Conservation (phyloP, 176 grass and related monocot species). For the Triticum aestivum region DNA sequence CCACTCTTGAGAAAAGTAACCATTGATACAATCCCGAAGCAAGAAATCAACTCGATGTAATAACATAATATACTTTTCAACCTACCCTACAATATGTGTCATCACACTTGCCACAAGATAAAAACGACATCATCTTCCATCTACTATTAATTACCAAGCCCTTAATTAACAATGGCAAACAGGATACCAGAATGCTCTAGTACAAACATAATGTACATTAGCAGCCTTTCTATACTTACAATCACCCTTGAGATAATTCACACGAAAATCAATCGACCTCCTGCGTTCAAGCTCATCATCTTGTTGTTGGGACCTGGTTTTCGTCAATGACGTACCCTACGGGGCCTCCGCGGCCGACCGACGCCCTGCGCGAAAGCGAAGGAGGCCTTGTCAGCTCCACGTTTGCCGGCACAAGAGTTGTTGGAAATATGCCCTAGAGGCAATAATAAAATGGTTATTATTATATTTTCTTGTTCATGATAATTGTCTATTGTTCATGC, state of each 20-base stretch:
- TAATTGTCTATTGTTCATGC: too few relatives aligned
- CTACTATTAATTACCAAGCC: not conserved
- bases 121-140: not conserved
- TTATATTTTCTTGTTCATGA: too few relatives aligned
- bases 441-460: too few relatives aligned
- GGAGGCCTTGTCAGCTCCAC: constrained; percentile 45
- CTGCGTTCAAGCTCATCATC: constrained; percentile 36
- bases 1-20: too few relatives aligned
- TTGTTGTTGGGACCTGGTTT: constrained; percentile 40
- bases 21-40: too few relatives aligned
- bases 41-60: too few relatives aligned
- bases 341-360: constrained; percentile 9
- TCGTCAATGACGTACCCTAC: constrained; percentile 66
- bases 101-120: not conserved
- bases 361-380: constrained; percentile 49
- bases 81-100: too few relatives aligned
- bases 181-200: not conserved
- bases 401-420: constrained; percentile 37
- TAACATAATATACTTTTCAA: too few relatives aligned
- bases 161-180: not conserved
- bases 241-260: constrained; percentile 30
- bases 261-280: not conserved
- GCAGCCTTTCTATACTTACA: constrained; percentile 9
- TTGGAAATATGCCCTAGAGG: too few relatives aligned
- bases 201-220: constrained; percentile 17